phyloP scores from a whole-genome alignment of 2,329 filamentous ascomycete genomes.

The Pyrenophora tritici-repentis region DNA sequence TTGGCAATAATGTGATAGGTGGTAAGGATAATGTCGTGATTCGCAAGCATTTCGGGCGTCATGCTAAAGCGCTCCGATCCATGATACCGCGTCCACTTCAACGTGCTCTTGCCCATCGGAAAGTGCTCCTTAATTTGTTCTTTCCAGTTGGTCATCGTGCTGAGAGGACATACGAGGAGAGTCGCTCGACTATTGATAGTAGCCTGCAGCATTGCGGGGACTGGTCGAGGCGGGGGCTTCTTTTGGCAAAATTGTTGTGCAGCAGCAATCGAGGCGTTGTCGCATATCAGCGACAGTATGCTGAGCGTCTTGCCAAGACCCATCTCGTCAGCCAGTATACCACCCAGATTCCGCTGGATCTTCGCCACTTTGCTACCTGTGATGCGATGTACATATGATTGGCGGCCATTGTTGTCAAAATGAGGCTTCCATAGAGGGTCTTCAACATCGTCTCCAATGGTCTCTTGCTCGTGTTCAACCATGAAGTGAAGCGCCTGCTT shows the following conservation, averaged over 20 bases:
- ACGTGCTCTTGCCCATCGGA: slow-evolving; percentile 55
- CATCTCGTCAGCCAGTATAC: slow-evolving; percentile 59
- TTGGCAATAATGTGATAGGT: slow-evolving; percentile 88
- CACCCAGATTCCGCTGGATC: slow-evolving; percentile 48
- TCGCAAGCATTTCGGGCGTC: slow-evolving; percentile 63
- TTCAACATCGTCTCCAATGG: slow-evolving; percentile 64
- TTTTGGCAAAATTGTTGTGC: slow-evolving; percentile 66
- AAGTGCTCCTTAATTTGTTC: slow-evolving; percentile 87
- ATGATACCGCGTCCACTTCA: slow-evolving; percentile 85
- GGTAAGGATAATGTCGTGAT: slow-evolving; percentile 85
- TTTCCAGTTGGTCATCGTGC: slow-evolving; percentile 92
- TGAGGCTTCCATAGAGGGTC: slow-evolving; percentile 79
- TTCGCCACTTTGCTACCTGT: slow-evolving; percentile 60
- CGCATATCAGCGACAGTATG: slow-evolving; percentile 76
- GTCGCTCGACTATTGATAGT: slow-evolving; percentile 75
- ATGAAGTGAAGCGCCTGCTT: slow-evolving; percentile 90
- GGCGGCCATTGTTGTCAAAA: slow-evolving; percentile 60
- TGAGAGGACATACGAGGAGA: slow-evolving; percentile 84
- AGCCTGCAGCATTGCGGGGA: slow-evolving; percentile 24
- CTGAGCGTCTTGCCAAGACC: slow-evolving; percentile 67
- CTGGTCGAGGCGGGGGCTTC: slow-evolving; percentile 48
- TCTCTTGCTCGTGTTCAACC: slow-evolving; percentile 73
- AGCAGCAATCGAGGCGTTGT: slow-evolving; percentile 60
- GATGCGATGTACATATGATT: slow-evolving; percentile 80
- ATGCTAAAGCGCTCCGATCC: slow-evolving; percentile 73